phyloP scores from a whole-genome alignment of 441 rosid genomes.

The Erodium trifolium region DNA sequence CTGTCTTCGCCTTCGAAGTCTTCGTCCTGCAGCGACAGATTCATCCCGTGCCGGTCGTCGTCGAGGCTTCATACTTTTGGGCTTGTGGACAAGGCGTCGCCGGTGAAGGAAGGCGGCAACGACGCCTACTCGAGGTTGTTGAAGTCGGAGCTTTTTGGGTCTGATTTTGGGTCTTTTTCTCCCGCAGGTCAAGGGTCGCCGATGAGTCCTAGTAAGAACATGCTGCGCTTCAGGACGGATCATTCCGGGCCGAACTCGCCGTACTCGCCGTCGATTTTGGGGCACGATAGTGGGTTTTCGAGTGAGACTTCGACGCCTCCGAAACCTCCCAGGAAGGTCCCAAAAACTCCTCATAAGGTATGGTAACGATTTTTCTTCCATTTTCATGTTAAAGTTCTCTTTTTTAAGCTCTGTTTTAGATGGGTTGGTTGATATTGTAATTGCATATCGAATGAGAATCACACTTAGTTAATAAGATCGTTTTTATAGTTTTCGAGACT shows the following conservation, averaged over 20 bases:
- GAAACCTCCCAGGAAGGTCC: slow-evolving; percentile 80
- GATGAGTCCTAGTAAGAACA: slow-evolving; percentile 69
- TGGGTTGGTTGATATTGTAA: background rate
- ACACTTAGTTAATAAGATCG: no score
- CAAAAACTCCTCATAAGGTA: slow-evolving; percentile 96
- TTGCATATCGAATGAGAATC: no score
- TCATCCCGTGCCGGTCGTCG: slow-evolving; percentile 95
- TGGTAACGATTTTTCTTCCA: background rate
- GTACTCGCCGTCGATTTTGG: slow-evolving; percentile 66
- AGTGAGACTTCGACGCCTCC: slow-evolving; percentile 72
- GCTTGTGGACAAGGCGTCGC: slow-evolving; percentile 62
- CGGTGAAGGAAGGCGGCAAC: slow-evolving; percentile 89
- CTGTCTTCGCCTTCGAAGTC: slow-evolving; percentile 71
- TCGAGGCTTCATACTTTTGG: slow-evolving; percentile 91
- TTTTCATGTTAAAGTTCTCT: background rate
- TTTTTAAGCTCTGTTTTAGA: background rate
- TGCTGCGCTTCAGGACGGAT: slow-evolving; percentile 82
- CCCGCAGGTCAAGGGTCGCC: slow-evolving; percentile 81
- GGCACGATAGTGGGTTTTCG: slow-evolving; percentile 55
- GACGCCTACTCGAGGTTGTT: slow-evolving; percentile 70
- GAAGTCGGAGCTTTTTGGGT: slow-evolving; percentile 83
- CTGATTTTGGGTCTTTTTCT: slow-evolving; percentile 80
- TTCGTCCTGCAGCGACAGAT: slow-evolving; percentile 77
- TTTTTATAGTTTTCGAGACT: no score
- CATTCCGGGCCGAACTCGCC: slow-evolving; percentile 72